phyloP scores from a whole-genome alignment of 805 yeast genomes.

The Saccharomycopsis vini region DNA sequence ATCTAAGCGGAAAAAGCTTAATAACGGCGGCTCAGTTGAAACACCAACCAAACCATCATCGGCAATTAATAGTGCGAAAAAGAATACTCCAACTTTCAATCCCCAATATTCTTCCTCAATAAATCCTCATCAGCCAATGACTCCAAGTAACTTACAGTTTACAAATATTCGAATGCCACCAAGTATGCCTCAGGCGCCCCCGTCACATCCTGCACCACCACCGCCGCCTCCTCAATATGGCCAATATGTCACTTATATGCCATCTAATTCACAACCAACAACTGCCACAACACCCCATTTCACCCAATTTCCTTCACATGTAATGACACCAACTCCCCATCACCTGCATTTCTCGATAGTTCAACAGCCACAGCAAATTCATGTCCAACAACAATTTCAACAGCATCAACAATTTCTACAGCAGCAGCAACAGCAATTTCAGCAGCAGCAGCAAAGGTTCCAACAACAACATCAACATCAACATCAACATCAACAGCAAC shows the following conservation, averaged over 20 bases:
- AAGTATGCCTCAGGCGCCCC: too few species aligned
- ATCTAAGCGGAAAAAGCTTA: conserved; percentile 19
- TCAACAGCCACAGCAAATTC: conserved; percentile 2
- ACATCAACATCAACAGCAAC: conserved; percentile 8
- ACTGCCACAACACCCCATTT: conserved; percentile 4
- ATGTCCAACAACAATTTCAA: conserved; percentile 4
- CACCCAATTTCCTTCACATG: conserved; percentile 1
- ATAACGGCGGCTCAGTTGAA: conserved; percentile 12
- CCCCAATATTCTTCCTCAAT: too few species aligned
- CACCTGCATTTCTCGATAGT: background rate
- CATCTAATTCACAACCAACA: conserved; percentile 4
- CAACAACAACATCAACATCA: conserved; percentile 6
- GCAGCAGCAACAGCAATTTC: conserved; percentile 7
- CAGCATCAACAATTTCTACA: conserved; percentile 22
- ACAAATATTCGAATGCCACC: too few species aligned
- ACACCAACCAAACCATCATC: conserved; percentile 1
- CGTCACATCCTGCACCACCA: too few species aligned
- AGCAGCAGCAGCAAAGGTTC: conserved; percentile 6
- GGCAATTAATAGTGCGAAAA: too few species aligned
- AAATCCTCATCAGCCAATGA: too few species aligned
- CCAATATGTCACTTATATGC: background rate
- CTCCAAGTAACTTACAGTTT: background rate
- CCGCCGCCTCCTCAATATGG: too few species aligned
- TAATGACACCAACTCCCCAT: background rate
- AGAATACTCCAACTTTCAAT: too few species aligned